Evolutionary conservation across 129 eudicot genomes (phyloP), one percentile per base, ranked within the genome.

Genomic region (Solidago caesia): DNA sequence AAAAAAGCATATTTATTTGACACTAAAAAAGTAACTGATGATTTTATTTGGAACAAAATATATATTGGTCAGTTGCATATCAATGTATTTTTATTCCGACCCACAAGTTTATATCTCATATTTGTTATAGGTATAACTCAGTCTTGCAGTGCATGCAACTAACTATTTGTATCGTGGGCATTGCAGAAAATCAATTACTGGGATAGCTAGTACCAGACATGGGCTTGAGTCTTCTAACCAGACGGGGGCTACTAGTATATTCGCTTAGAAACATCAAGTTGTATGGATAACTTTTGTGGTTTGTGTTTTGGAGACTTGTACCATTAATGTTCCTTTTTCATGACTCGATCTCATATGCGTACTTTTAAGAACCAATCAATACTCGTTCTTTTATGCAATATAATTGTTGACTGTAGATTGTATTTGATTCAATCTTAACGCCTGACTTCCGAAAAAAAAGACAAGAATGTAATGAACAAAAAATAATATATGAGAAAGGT

Each of bases 211-310:
- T 25, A 76, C 82, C 5, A 84, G 87, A 45, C 80, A 81, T 29
- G 78, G 86, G 49, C 79, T 86, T 13, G 89, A 82, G 80, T 84
- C 91, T 29, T 85, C 92, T 7, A 85, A 79, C 70, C 84, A 75
- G 81, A 65, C 88, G 8, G 92, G 90, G 41, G 77, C 83, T 42
- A 64, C 83, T 74, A 77, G 90, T 84, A 83, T 87, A 77, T 81
- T 90, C 61, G 90, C 82, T 2, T 90, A 89, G 81, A 48, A 64
- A 4, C 8, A 60, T 55, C 67, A 9, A 33, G 49, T 45, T 67
- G 39, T 45, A 15, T 41, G 64, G 64, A 49, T n/a, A 51, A 33
- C 46, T 75, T 75, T 66, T 66, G 67, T 67, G 44, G 72, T 48
- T 58, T 64, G 1, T 68, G 56, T 42, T 72, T 70, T 61, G 39